These are phyloP conservation scores for Phialophora verrucosa DNA, from an alignment of 2,329 filamentous ascomycete genomes.

Conservation along the genomic window DNA sequence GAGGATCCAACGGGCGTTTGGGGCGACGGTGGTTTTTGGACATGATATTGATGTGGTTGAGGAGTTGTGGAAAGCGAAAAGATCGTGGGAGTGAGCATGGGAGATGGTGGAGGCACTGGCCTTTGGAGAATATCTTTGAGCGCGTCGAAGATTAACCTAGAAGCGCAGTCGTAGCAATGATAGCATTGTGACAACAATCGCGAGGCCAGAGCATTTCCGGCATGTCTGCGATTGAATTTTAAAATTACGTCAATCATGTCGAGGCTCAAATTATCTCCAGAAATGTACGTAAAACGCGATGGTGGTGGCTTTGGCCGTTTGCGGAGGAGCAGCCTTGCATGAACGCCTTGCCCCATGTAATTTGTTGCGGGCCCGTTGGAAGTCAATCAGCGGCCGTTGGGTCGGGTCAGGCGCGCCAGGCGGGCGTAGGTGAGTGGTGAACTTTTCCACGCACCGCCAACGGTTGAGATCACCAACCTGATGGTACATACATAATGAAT, in stretches of 20 bases:
- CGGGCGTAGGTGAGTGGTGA: neutral
- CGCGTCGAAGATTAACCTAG: neutral
- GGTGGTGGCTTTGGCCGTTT: constrained; percentile 7
- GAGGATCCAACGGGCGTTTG: neutral
- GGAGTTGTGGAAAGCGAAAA: neutral
- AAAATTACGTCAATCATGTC: neutral
- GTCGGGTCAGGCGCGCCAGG: neutral
- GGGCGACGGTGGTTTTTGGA: neutral
- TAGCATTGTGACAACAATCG: neutral
- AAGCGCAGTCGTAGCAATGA: neutral
- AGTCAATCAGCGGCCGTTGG: neutral
- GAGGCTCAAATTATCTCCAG: neutral
- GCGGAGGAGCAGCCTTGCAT: constrained; percentile 16
- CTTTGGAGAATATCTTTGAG: neutral
- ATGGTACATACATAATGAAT: neutral
- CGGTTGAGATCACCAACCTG: neutral
- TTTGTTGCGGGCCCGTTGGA: neutral
- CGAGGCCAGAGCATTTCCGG: neutral
- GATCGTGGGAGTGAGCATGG: neutral
- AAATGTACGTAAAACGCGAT: neutral
- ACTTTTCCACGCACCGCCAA: neutral
- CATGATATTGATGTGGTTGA: constrained; percentile 6
- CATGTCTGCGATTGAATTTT: neutral
- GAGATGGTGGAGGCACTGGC: neutral
- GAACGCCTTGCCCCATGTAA: neutral